These are phyloP conservation scores for Pestalotiopsis sp. DNA, from an alignment of 2,329 filamentous ascomycete species.

Conservation along the genomic window DNA sequence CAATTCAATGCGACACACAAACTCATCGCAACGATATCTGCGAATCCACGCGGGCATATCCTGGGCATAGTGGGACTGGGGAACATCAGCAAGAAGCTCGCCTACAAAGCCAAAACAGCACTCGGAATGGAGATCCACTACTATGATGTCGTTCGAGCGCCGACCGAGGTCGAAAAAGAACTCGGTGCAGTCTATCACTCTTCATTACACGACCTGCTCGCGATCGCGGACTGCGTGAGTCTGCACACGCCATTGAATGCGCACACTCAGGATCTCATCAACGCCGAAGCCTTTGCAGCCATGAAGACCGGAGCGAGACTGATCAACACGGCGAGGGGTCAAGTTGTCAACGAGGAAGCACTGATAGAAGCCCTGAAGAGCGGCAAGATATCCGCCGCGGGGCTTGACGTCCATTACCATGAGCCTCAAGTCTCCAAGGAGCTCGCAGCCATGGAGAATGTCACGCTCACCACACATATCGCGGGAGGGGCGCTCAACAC, in stretches of 20 bases:
- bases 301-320: slow-evolving; percentile 52
- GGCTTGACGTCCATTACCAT: slow-evolving; percentile 55
- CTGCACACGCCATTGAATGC: slow-evolving; percentile 35
- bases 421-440: slow-evolving; percentile 49
- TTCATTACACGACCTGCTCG: slow-evolving; percentile 28
- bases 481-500: slow-evolving; percentile 39
- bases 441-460: slow-evolving; percentile 41
- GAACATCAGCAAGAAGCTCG: slow-evolving; percentile 47
- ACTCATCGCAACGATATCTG: slow-evolving; percentile 45
- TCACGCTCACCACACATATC: slow-evolving; percentile 39
- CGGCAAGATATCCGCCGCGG: slow-evolving; percentile 48
- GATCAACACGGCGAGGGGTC: slow-evolving; percentile 55
- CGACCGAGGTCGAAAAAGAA: slow-evolving; percentile 30
- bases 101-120: slow-evolving; percentile 43
- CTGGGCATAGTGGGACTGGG: slow-evolving; percentile 58
- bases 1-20: slow-evolving; percentile 46
- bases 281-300: slow-evolving; percentile 36
- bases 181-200: slow-evolving; percentile 32
- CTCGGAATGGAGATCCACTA: slow-evolving; percentile 60
- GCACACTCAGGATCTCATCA: slow-evolving; percentile 28
- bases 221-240: slow-evolving; percentile 34
- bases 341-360: slow-evolving; percentile 53
- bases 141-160: slow-evolving; percentile 42
- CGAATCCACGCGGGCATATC: slow-evolving; percentile 48
- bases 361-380: slow-evolving; percentile 47